These are phyloP conservation scores for Pyrenula aspistea DNA, from an alignment of 495 filamentous ascomycete species.

Conservation along the genomic window DNA sequence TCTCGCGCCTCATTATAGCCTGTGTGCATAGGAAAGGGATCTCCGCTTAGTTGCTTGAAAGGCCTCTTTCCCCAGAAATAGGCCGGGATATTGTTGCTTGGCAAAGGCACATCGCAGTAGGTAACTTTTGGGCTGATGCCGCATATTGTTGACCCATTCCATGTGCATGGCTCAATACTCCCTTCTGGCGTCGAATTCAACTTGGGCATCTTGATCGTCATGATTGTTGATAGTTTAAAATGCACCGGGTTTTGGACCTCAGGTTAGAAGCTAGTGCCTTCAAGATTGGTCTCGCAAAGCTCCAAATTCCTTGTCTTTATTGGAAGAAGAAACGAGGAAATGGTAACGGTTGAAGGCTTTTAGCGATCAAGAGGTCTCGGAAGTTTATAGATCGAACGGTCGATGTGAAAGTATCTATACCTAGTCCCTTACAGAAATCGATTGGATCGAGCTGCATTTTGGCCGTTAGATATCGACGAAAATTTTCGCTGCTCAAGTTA, in stretches of 20 bases:
- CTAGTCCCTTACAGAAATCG: background rate
- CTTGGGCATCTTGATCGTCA: background rate
- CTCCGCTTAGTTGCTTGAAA: constrained; percentile 1
- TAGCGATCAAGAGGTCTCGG: background rate
- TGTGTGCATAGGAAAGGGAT: constrained; percentile 3
- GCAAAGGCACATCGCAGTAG: constrained; percentile 10
- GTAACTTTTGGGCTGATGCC: constrained; percentile 2
- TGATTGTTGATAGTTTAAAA: background rate
- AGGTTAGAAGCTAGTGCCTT: background rate
- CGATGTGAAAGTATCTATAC: background rate
- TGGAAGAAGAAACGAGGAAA: background rate
- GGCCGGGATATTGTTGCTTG: constrained; percentile 8
- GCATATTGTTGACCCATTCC: background rate
- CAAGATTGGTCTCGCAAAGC: background rate
- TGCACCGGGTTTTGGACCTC: background rate
- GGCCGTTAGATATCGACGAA: background rate
- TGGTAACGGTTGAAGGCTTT: background rate
- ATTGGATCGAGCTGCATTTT: background rate
- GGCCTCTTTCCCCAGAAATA: constrained; percentile 8
- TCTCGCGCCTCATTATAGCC: constrained; percentile 5
- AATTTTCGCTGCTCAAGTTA: background rate
- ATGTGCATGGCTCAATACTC: background rate
- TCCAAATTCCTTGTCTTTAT: background rate
- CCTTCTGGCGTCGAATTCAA: background rate
- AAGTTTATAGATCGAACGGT: background rate